phyloP scores from a whole-genome alignment of 768 basidiomycete genomes.

The Dacryopinax spathularia region DNA sequence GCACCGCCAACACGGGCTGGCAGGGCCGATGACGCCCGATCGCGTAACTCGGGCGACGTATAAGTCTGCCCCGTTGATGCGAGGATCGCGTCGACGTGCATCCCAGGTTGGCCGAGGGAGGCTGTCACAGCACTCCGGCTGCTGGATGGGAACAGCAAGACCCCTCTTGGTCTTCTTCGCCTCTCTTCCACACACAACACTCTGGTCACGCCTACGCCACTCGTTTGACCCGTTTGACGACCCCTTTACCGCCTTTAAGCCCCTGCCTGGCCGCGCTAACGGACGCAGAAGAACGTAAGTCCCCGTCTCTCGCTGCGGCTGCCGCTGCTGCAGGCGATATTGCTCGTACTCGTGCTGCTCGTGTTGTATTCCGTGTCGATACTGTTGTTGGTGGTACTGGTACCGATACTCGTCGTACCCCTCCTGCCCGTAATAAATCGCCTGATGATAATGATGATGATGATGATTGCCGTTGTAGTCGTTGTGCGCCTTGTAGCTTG shows the following conservation, averaged over 20 bases:
- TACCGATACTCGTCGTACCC: conserved; percentile 7
- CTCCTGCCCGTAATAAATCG: conserved; percentile 6
- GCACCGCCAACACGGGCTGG: conserved; percentile 43
- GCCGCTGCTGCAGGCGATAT: background rate
- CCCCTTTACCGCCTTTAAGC: background rate
- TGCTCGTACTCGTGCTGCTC: background rate
- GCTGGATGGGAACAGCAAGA: background rate
- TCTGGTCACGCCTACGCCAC: background rate
- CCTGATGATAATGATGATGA: background rate
- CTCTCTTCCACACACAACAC: background rate
- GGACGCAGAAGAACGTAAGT: background rate
- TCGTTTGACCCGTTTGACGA: background rate
- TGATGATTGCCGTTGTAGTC: background rate
- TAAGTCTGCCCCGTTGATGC: conserved; percentile 39
- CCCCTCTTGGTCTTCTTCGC: background rate
- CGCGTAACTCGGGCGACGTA: conserved; percentile 41
- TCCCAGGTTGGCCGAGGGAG: conserved; percentile 6
- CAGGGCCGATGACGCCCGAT: conserved; percentile 32
- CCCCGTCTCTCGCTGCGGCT: background rate
- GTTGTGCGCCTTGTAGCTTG: background rate
- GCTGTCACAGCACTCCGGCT: background rate
- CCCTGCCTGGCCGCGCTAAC: background rate
- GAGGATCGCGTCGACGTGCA: conserved; percentile 27
- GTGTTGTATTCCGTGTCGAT: background rate
- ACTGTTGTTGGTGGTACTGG: conserved; percentile 3